Evolutionary conservation across 768 basidiomycete genomes (phyloP).

Genomic region (Chalciporus piperatus): DNA sequence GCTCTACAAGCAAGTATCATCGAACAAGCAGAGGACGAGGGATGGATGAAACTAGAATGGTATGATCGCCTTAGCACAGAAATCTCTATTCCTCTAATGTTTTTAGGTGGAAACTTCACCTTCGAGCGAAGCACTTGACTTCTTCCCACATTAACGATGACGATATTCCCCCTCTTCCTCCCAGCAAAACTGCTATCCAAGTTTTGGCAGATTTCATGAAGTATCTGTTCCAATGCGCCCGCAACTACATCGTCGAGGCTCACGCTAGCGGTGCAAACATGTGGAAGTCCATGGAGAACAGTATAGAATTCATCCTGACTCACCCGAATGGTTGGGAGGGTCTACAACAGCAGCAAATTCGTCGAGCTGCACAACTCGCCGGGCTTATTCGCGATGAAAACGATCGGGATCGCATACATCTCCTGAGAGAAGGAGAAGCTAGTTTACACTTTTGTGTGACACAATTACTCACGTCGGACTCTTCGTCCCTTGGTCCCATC

Average conservation of each 20-base stretch:
- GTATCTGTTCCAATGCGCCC: constrained; percentile 26
- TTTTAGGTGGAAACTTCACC: constrained; percentile 35
- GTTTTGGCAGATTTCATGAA: constrained; percentile 27
- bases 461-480: constrained; percentile 37
- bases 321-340: constrained; percentile 35
- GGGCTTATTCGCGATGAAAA: constrained; percentile 17
- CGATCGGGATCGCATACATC: constrained; percentile 18
- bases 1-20: constrained; percentile 33
- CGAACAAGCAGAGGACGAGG: constrained; percentile 37
- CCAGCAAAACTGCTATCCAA: constrained; percentile 14
- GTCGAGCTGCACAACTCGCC: constrained; percentile 22
- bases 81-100: too few relatives aligned
- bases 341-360: constrained; percentile 29
- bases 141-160: constrained; percentile 22
- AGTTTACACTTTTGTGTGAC: constrained; percentile 39
- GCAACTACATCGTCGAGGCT: constrained; percentile 19
- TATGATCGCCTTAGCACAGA: constrained; percentile 6
- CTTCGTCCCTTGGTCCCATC: constrained; percentile 7
- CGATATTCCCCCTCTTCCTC: constrained; percentile 25
- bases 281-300: constrained; percentile 22
- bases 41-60: constrained; percentile 41
- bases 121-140: constrained; percentile 28
- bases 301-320: constrained; percentile 23
- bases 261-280: constrained; percentile 23
- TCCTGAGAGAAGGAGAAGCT: constrained; percentile 27